Conservation (phyloP, 2,329 filamentous ascomycete species). For the Diplodia corticola region DNA sequence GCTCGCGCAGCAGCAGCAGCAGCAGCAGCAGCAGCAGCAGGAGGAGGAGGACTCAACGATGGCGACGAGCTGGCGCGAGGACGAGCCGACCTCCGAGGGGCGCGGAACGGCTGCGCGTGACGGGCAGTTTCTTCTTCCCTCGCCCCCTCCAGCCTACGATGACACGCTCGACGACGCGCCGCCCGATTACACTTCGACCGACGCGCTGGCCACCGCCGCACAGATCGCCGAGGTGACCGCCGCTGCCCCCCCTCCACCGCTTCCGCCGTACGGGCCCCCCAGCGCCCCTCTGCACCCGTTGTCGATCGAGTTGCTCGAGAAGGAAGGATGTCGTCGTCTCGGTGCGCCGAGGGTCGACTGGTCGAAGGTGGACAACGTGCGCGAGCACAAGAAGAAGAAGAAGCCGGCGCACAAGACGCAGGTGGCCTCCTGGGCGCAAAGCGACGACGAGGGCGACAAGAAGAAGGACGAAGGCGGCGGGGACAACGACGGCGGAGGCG, state of each 20-base stretch:
- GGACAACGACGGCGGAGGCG: constrained; percentile 38
- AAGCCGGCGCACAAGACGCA: constrained; percentile 42
- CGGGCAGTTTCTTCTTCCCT: no score
- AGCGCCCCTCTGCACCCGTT: background rate
- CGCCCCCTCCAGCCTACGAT: constrained; percentile 44
- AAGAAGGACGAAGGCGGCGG: constrained; percentile 39
- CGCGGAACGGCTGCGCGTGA: no score
- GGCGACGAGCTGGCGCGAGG: background rate
- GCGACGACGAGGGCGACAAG: constrained; percentile 51
- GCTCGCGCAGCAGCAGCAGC: constrained; percentile 7
- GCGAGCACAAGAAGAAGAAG: constrained; percentile 56
- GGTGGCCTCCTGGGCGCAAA: constrained; percentile 38
- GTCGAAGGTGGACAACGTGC: constrained; percentile 53
- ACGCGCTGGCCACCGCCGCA: constrained; percentile 39
- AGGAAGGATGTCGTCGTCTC: no score
- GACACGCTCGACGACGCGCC: constrained; percentile 46
- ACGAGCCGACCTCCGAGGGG: no score
- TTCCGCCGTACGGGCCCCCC: constrained; percentile 8
- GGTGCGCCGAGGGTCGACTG: constrained; percentile 57
- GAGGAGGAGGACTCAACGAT: background rate
- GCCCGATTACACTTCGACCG: constrained; percentile 47
- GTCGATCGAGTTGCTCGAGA: constrained; percentile 1
- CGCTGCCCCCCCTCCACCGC: background rate
- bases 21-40: constrained; percentile 1
- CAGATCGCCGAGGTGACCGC: background rate